phyloP scores from a whole-genome alignment of 768 basidiomycete species.

The Xerocomellus intermedius region DNA sequence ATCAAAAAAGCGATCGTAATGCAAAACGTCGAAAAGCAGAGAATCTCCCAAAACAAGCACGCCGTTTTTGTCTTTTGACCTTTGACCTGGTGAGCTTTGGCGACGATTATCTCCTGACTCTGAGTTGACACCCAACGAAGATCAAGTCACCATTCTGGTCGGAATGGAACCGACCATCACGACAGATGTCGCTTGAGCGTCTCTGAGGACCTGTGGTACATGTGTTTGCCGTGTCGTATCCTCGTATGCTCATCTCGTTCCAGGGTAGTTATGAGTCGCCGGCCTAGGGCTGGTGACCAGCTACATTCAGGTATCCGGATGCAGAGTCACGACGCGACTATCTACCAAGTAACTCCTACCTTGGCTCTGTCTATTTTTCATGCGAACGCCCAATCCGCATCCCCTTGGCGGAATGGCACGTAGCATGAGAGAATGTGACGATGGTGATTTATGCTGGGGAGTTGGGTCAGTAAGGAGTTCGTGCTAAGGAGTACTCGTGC shows the following conservation, averaged over 20 bases:
- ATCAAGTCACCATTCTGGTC: not conserved
- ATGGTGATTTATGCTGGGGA: not conserved
- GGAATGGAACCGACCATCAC: not conserved
- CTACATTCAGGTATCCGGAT: not conserved
- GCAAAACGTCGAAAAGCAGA: not conserved
- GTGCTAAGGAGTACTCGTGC: not conserved
- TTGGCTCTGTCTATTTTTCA: not conserved
- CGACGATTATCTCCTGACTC: not conserved
- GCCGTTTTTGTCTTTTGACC: not conserved
- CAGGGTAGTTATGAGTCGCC: slow-evolving; percentile 9
- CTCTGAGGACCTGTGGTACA: slow-evolving; percentile 4
- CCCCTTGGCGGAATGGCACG: too few relatives aligned
- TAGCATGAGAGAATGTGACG: not conserved
- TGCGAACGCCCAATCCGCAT: not conserved
- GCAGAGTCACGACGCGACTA: not conserved
- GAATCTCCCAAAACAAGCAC: not conserved
- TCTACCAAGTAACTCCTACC: not conserved
- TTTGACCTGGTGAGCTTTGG: not conserved
- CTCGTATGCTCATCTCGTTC: not conserved
- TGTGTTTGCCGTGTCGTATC: not conserved
- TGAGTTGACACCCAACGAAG: not conserved
- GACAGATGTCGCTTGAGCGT: not conserved
- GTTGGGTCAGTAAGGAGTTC: not conserved
- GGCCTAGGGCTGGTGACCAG: slow-evolving; percentile 12
- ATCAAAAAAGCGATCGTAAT: not conserved